These are phyloP conservation scores for Abelmoschus esculentus DNA, from an alignment of 345 rosid genomes.

Conservation along the genomic window DNA sequence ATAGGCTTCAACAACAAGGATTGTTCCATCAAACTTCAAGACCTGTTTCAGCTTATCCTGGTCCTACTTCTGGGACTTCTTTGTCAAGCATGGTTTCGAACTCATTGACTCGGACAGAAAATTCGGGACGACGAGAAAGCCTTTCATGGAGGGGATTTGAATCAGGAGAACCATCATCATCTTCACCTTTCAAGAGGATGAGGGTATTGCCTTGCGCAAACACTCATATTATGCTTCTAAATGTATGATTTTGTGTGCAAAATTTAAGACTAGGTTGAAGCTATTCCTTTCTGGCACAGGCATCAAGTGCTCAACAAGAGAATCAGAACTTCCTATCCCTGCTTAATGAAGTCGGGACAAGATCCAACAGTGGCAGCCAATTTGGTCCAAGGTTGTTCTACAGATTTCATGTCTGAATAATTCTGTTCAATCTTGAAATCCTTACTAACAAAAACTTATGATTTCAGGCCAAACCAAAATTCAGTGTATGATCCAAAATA, in stretches of 20 bases:
- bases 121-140: neutral
- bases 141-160: constrained; percentile 4
- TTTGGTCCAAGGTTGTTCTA: constrained; percentile 1
- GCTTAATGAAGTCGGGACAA: neutral
- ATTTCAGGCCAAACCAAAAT: constrained; percentile 11
- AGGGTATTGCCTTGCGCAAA: constrained; percentile 11
- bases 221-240: neutral
- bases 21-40: neutral
- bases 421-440: neutral
- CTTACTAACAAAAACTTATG: neutral
- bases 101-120: neutral
- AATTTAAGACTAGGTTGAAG: neutral
- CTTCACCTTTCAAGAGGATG: constrained; percentile 7
- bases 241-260: neutral
- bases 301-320: neutral
- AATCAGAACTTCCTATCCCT: neutral
- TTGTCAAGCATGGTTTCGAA: constrained; percentile 2
- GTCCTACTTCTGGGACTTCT: neutral
- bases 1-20: constrained; percentile 8
- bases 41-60: neutral
- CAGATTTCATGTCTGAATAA: neutral
- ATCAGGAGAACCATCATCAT: constrained; percentile 7
- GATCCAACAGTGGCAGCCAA: neutral
- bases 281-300: neutral
- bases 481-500: constrained; percentile 27